Conservation (phyloP, 345 rosid genomes). For the Combretum micranthum region DNA sequence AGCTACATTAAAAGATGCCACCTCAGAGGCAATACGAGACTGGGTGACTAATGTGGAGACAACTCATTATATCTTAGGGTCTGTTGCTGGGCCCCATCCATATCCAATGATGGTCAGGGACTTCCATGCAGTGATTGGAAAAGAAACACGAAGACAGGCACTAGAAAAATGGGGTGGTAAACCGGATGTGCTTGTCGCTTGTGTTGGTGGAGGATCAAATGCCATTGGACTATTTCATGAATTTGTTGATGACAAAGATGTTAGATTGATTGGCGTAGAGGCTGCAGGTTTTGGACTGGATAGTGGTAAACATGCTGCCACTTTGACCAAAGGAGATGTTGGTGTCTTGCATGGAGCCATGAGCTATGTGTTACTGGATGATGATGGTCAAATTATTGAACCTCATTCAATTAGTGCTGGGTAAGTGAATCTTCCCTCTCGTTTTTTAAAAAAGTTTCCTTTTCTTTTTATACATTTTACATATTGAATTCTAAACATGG, state of each 20-base stretch:
- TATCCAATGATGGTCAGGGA: conserved; percentile 96
- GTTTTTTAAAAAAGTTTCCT: no score
- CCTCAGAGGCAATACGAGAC: conserved; percentile 72
- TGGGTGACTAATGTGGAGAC: conserved; percentile 96
- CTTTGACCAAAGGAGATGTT: conserved; percentile 75
- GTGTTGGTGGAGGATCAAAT: conserved; percentile 93
- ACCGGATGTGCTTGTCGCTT: conserved; percentile 86
- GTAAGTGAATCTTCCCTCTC: conserved; percentile 19
- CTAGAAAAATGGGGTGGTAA: conserved; percentile 92
- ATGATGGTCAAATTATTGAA: conserved; percentile 87
- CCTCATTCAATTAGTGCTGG: conserved; percentile 97
- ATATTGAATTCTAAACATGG: no score
- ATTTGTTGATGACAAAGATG: conserved; percentile 66
- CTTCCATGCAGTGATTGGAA: conserved; percentile 86
- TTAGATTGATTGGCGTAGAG: conserved; percentile 90
- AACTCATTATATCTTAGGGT: conserved; percentile 95
- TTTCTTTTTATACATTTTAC: no score
- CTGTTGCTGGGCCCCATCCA: conserved; percentile 98
- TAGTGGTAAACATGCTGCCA: conserved; percentile 94
- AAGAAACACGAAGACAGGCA: conserved; percentile 82
- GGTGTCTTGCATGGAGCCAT: conserved; percentile 96
- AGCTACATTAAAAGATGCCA: conserved; percentile 66
- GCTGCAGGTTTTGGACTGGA: conserved; percentile 92
- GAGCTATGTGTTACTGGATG: conserved; percentile 91
- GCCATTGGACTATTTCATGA: conserved; percentile 97